Percentiles rank a stretch among this genome's conserved stretches.
Evolutionary conservation across 2,329 filamentous ascomycete species (phyloP).

Genomic region (Colletotrichum destructivum): DNA sequence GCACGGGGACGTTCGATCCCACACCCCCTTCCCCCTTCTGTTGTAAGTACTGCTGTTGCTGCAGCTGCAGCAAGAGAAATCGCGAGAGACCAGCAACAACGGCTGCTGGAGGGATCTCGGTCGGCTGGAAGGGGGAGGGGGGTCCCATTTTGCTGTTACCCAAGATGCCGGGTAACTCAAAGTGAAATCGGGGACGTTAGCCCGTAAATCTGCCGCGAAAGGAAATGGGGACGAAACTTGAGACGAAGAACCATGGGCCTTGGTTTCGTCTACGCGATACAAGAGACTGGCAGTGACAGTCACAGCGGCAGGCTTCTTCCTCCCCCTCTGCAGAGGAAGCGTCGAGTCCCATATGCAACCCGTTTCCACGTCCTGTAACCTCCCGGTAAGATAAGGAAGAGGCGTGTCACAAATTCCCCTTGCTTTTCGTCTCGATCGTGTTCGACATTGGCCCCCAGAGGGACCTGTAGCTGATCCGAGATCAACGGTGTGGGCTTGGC

Average conservation of each 20-base stretch:
- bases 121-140: not conserved
- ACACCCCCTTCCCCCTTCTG: not conserved
- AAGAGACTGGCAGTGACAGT: not conserved
- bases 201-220: not conserved
- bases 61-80: not conserved
- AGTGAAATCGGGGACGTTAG: not conserved
- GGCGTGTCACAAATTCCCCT: not conserved
- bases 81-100: not conserved
- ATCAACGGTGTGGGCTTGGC: conserved; percentile 5
- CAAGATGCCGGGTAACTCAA: not conserved
- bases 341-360: not conserved
- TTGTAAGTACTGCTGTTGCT: too few species aligned
- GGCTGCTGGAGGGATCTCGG: not conserved
- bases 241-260: conserved; percentile 31
- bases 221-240: conserved; percentile 13
- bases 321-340: not conserved
- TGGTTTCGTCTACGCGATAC: conserved; percentile 17
- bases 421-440: not conserved
- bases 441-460: not conserved
- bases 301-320: not conserved
- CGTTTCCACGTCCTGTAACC: not conserved
- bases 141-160: conserved; percentile 3
- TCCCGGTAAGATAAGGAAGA: not conserved
- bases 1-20: conserved; percentile 1
- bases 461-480: not conserved